Base-by-base conservation (phyloP, 495 filamentous ascomycete genomes). In the Aspergillus sclerotiicarbonarius region DNA sequence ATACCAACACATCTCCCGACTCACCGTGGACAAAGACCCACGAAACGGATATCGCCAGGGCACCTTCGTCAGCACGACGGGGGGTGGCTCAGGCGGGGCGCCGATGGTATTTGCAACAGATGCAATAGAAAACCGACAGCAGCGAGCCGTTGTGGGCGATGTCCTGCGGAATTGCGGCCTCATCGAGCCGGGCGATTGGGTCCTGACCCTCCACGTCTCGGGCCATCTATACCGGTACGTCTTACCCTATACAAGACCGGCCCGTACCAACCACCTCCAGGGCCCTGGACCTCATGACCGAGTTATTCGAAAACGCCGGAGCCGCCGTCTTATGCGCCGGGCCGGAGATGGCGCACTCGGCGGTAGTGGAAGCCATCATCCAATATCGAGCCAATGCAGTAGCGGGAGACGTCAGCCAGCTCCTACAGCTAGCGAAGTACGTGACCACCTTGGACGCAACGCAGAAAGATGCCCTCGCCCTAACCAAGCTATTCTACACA, bases 31-130 rank as follows among this genome's bases (percentile, higher is more conserved):
- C 41, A 58, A 21, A 12, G 51, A 47, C 31, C 56, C 62, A 1
- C 47, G 39, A 10, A 72, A 72, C 52, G 54, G 33, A 1, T 72
- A 71, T 51, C 67, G 68, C 0, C 58, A 44, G 6, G 59, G 64
- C 16, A 54, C 60, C 9, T 72, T 71, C 50, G 64, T 62, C 4
- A 69, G 65, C 53, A 65, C 58, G 9, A 72, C 68, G 0, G 68
- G 70, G 13, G 66, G 68, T 10, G 68, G 70, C 1, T 63, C 60
- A 8, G 63, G 66, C 6, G 62, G 65, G 12, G 5, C 49, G 0
- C 65, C 59, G 0, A 33, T 66, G 50, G 39, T 63, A 18, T 74
- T 70, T 57, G 54, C 55, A 8, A 64, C 61, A 0, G 69, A 70
- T 48, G 49, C 45, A 5, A 21, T 53, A 12, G 71, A 73, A 49